Conservation (phyloP, 352 stramenopile genomes). For the Globisporangium yorkense region DNA sequence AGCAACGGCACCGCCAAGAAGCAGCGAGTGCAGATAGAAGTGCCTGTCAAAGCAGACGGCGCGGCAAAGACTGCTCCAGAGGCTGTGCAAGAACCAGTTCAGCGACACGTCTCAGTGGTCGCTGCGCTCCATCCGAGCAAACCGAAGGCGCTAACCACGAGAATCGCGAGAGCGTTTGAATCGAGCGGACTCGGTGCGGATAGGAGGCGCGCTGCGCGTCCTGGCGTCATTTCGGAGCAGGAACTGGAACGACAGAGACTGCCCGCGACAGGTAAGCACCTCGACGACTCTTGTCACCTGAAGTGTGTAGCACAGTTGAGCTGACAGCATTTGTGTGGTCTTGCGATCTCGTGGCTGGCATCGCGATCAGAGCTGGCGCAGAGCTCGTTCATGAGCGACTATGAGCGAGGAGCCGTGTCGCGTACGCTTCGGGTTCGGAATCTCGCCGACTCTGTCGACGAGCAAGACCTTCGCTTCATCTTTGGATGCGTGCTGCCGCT, state of each 20-base stretch:
- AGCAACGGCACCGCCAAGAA: not conserved
- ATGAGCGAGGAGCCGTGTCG: slow-evolving; percentile 26
- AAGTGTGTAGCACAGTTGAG: not conserved
- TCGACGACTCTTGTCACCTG: not conserved
- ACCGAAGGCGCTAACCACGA: slow-evolving; percentile 1
- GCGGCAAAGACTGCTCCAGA: not conserved
- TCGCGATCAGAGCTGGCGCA: slow-evolving; percentile 20
- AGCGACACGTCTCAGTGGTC: not conserved
- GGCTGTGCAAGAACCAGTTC: not conserved
- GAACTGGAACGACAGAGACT: slow-evolving; percentile 47
- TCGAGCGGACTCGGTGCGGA: not conserved
- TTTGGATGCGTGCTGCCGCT: slow-evolving; percentile 49
- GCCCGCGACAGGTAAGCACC: slow-evolving; percentile 21
- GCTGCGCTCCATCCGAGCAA: not conserved
- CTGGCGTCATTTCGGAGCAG: slow-evolving; percentile 50
- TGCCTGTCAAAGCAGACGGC: not conserved
- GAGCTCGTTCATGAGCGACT: slow-evolving; percentile 29
- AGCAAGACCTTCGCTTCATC: slow-evolving; percentile 48
- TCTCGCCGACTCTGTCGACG: slow-evolving; percentile 33
- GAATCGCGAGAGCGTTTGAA: slow-evolving; percentile 22
- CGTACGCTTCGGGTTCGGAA: slow-evolving; percentile 33
- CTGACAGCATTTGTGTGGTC: not conserved
- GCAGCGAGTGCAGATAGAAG: not conserved
- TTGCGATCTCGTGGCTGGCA: not conserved
- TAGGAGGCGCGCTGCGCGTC: slow-evolving; percentile 14